Evolutionary conservation across 305 asterid genomes (phyloP).

Genomic region (Coffea humblotiana): DNA sequence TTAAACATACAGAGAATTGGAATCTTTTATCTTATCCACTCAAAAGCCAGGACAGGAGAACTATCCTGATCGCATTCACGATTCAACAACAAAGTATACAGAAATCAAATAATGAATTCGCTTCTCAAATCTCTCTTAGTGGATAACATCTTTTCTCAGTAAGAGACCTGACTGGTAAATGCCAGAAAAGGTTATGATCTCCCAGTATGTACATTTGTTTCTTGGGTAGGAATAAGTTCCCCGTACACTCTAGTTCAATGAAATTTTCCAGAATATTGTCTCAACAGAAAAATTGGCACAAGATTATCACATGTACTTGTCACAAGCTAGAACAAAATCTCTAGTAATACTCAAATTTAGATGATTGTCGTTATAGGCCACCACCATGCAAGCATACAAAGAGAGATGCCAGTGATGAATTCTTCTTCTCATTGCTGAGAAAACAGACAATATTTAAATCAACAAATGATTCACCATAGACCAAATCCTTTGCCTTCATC

Average conservation of each 20-base stretch:
- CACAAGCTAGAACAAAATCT: not conserved
- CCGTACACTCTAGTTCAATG: no score
- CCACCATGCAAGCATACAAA: not conserved
- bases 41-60: not conserved
- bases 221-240: no score
- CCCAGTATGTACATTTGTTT: no score
- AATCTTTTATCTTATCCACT: not conserved
- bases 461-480: not conserved
- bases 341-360: not conserved
- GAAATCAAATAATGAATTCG: no score
- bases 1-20: no score
- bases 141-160: no score
- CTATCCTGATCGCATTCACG: no score
- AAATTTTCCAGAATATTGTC: not conserved
- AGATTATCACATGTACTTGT: not conserved
- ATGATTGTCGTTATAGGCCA: not conserved
- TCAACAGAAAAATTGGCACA: not conserved
- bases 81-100: no score
- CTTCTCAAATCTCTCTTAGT: no score
- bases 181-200: no score
- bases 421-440: not conserved
- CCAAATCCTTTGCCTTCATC: conserved; percentile 27
- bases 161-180: no score
- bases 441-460: not conserved
- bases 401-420: no score